A percentile compares a stretch with the other conserved stretches of the same genome.
phyloP scores from a whole-genome alignment of 352 stramenopile genomes.

The Globisporangium nunn region DNA sequence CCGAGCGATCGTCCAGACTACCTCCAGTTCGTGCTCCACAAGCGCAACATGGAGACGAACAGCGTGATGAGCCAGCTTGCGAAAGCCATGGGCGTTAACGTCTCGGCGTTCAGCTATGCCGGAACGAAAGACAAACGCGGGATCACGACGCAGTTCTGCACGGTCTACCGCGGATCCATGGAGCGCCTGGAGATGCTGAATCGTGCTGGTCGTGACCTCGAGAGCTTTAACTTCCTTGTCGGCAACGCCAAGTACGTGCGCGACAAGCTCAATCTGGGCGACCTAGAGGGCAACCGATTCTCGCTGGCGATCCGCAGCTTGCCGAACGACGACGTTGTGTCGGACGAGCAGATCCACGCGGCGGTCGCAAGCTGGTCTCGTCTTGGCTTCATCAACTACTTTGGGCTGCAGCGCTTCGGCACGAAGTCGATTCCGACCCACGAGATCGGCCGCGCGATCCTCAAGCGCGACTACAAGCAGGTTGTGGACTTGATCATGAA shows the following conservation, averaged over 20 bases:
- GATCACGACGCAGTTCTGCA: slow-evolving; percentile 95
- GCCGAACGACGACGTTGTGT: slow-evolving; percentile 39
- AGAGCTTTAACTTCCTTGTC: slow-evolving; percentile 88
- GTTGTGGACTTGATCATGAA: slow-evolving; percentile 90
- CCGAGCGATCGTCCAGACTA: slow-evolving; percentile 80
- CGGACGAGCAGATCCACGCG: slow-evolving; percentile 49
- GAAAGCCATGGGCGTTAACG: slow-evolving; percentile 56
- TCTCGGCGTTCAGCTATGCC: slow-evolving; percentile 84
- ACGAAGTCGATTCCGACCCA: slow-evolving; percentile 85
- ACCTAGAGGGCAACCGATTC: slow-evolving; percentile 93
- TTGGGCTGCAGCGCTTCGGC: slow-evolving; percentile 95
- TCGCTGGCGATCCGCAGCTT: slow-evolving; percentile 92
- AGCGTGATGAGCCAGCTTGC: slow-evolving; percentile 75
- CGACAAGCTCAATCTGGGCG: slow-evolving; percentile 89
- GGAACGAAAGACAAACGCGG: slow-evolving; percentile 97
- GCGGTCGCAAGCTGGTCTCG: slow-evolving; percentile 66
- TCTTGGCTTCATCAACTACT: slow-evolving; percentile 97
- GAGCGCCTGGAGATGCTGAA: slow-evolving; percentile 82
- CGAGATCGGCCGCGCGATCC: slow-evolving; percentile 89
- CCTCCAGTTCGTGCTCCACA: slow-evolving; percentile 94
- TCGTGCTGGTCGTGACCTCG: slow-evolving; percentile 41
- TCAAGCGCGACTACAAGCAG: slow-evolving; percentile 89
- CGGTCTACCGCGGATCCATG: slow-evolving; percentile 71
- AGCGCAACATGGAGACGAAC: slow-evolving; percentile 94
- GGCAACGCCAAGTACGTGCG: slow-evolving; percentile 90